These are phyloP conservation scores for Blastobotrys buckinghamii DNA, from an alignment of 1,139 yeast species.

Conservation along the genomic window DNA sequence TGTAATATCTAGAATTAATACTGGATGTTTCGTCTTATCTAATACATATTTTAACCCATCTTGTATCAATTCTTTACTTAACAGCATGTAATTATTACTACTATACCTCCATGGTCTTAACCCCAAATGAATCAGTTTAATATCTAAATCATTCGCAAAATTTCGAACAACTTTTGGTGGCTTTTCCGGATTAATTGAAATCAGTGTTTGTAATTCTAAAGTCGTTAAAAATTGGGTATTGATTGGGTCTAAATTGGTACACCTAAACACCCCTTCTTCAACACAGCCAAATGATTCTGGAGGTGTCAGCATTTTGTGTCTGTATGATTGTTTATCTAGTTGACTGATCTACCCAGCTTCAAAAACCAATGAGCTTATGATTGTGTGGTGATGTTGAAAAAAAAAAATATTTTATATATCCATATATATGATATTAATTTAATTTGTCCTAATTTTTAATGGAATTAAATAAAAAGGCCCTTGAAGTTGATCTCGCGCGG, in stretches of 20 bases:
- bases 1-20: conserved; percentile 72
- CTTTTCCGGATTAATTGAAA: conserved; percentile 53
- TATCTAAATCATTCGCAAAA: conserved; percentile 37
- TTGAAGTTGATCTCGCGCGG: too few species aligned
- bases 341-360: too few species aligned
- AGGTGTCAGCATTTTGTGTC: conserved; percentile 44
- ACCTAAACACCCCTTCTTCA: conserved; percentile 53
- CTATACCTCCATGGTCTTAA: conserved; percentile 35
- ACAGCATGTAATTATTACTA: conserved; percentile 29
- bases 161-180: conserved; percentile 48
- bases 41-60: conserved; percentile 43
- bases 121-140: conserved; percentile 34
- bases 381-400: neutral
- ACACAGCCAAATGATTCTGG: conserved; percentile 59
- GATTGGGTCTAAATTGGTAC: conserved; percentile 53
- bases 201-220: conserved; percentile 63
- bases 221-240: conserved; percentile 75
- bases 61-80: conserved; percentile 32
- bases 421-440: too few species aligned
- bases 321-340: neutral
- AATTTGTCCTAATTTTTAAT: too few species aligned
- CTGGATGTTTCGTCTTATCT: conserved; percentile 59
- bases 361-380: too few species aligned
- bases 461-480: too few species aligned
- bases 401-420: too few species aligned